Percentiles rank a stretch among this genome's conserved stretches.
Conservation (phyloP, 441 rosid species). For the Rhodomyrtus psidioides region DNA sequence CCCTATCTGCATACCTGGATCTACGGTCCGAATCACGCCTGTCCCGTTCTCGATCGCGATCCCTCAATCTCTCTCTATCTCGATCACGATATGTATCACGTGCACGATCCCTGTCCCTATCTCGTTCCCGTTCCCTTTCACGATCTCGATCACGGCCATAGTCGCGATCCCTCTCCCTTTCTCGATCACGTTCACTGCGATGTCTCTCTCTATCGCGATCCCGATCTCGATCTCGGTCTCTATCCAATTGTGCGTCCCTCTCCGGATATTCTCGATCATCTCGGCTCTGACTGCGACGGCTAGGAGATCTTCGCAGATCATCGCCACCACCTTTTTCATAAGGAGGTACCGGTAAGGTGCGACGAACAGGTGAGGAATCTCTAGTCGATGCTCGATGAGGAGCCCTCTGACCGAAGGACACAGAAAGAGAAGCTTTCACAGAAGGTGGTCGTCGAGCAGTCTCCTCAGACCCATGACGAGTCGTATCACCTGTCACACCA, state of each 20-base stretch:
- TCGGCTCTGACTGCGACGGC: conserved; percentile 51
- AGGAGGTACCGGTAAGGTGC: conserved; percentile 55
- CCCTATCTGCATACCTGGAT: conserved; percentile 43
- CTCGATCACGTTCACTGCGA: conserved; percentile 11
- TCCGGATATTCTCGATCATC: conserved; percentile 42
- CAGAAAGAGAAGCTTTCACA: conserved; percentile 99
- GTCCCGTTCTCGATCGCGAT: conserved; percentile 25
- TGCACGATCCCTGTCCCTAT: background rate
- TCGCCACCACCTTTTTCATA: conserved; percentile 45
- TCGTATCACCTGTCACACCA: conserved; percentile 75
- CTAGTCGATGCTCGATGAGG: conserved; percentile 99
- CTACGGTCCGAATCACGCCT: conserved; percentile 52
- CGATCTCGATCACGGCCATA: conserved; percentile 14
- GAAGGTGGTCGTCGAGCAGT: conserved; percentile 98
- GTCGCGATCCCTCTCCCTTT: conserved; percentile 5
- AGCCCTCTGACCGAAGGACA: conserved; percentile 98
- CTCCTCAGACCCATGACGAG: conserved; percentile 85
- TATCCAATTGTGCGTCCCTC: conserved; percentile 22
- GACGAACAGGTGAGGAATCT: conserved; percentile 95
- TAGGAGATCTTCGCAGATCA: conserved; percentile 58
- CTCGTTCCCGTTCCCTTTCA: conserved; percentile 13
- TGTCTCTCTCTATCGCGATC: conserved; percentile 23
- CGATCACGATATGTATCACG: background rate
- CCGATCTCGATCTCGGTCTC: conserved; percentile 6
- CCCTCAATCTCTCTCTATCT: conserved; percentile 12